Evolutionary conservation across 1,139 yeast genomes (phyloP).

Genomic region (Yamadazyma dendronema): DNA sequence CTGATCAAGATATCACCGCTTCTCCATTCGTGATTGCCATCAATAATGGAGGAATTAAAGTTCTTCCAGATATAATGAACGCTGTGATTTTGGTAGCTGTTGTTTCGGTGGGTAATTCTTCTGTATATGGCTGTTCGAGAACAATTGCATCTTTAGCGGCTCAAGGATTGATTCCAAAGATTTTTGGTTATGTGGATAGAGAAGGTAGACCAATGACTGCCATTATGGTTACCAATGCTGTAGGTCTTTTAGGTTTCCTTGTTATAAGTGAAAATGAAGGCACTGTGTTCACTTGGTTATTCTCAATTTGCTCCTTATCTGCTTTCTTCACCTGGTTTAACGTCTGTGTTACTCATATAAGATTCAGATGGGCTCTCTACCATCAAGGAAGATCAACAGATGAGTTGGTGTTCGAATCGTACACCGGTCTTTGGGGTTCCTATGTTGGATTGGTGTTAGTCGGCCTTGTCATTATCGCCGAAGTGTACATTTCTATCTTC

Average conservation of each 20-base stretch:
- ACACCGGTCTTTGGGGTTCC: conserved; percentile 50
- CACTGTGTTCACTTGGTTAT: conserved; percentile 61
- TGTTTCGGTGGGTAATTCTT: conserved; percentile 54
- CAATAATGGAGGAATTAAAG: conserved; percentile 36
- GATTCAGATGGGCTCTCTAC: conserved; percentile 39
- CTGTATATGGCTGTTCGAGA: conserved; percentile 56
- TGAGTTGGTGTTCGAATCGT: conserved; percentile 48
- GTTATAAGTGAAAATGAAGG: conserved; percentile 48
- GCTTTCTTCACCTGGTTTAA: conserved; percentile 55
- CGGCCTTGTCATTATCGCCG: conserved; percentile 44
- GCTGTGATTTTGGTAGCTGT: conserved; percentile 52
- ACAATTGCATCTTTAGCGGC: conserved; percentile 54
- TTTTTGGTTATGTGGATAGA: conserved; percentile 53
- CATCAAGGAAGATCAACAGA: conserved; percentile 37
- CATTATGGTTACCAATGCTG: conserved; percentile 44
- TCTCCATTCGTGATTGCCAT: conserved; percentile 46
- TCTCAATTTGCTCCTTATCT: conserved; percentile 63
- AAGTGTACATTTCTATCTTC: conserved; percentile 45
- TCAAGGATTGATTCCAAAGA: conserved; percentile 43
- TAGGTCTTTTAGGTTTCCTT: conserved; percentile 65
- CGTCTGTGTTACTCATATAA: conserved; percentile 37
- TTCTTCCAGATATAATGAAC: conserved; percentile 51
- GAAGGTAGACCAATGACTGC: conserved; percentile 59
- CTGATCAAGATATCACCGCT: conserved; percentile 30
- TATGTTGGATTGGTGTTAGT: conserved; percentile 39